Evolutionary conservation across 2,329 filamentous ascomycete genomes (phyloP), one percentile per base, ranked within the genome.

Genomic region (Fusarium hainanense): DNA sequence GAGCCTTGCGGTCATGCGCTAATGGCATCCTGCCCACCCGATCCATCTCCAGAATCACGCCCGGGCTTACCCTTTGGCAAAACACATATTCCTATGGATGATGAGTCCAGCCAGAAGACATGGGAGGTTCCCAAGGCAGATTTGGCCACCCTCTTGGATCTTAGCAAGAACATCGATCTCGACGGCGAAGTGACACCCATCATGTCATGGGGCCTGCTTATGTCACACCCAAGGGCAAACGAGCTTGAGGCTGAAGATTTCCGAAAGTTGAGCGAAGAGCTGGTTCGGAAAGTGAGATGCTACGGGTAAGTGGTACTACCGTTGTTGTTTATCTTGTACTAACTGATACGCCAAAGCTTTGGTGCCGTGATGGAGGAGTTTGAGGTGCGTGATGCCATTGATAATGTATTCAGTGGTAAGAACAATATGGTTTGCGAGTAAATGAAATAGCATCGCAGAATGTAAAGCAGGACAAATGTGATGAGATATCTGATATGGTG

Each of bases 151-250:
- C 84, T 98, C 56, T 87, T 98, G 64, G 92, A 97, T 76, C 85
- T 98, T 58, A 97, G 93, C 81, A 88, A 90, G 73, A 89, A 90
- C 73, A 85, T 98, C 27, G 90, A 96, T 73, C 88, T 96, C 4
- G 93, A 96, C 66, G 93, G 93, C 54, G 93, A 97, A 81, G 93
- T 98, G 75, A 98, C 95, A 20, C 96, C 96, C 0, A 92, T 98
- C 71, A 97, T 97, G 93, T 94, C 94, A 1, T 95, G 96, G 89
- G 92, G 93, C 51, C 92, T 93, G 81, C 86, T 98, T 51, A 83
- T 93, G 67, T 86, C 85, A 47, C 90, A 96, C 79, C 88, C 91
- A 40, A 85, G 91, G 66, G 89, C 94, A 68, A 77, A 78, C 7
- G 88, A 91, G 71, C 81, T 98, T 70, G 88, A 84, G 18, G 79